phyloP scores from a whole-genome alignment of 108 stramenopile species.

The Cyclotella kingstonii region DNA sequence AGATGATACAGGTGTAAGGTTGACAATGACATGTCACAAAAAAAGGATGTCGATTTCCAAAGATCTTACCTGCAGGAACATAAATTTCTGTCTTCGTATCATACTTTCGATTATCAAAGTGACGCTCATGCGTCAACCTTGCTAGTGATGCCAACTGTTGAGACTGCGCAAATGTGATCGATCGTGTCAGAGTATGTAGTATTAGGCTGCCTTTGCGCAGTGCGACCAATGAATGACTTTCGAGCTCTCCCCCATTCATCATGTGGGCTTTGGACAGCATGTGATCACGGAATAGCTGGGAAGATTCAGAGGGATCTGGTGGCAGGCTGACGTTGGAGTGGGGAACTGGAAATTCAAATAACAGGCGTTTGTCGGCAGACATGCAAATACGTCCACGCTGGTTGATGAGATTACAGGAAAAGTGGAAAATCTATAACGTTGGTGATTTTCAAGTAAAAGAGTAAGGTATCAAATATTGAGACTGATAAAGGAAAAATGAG shows the following conservation, averaged over 20 bases:
- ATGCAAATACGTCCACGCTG: constrained; percentile 81
- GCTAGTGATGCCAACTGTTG: constrained; percentile 80
- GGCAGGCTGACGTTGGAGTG: constrained; percentile 49
- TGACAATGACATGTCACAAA: neutral
- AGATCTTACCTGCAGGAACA: constrained; percentile 50
- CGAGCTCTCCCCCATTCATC: constrained; percentile 44
- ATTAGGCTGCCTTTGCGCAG: constrained; percentile 71
- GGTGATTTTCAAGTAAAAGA: neutral
- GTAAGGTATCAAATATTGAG: too few relatives aligned
- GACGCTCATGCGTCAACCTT: constrained; percentile 78
- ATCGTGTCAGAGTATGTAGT: constrained; percentile 59
- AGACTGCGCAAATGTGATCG: constrained; percentile 66
- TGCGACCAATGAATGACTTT: constrained; percentile 62
- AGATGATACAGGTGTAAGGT: neutral
- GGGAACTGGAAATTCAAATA: constrained; percentile 80
- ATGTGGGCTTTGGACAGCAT: constrained; percentile 65
- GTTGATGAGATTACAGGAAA: constrained; percentile 78
- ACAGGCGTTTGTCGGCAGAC: constrained; percentile 80
- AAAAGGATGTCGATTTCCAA: neutral
- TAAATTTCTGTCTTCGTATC: constrained; percentile 60
- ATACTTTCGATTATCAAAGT: constrained; percentile 76
- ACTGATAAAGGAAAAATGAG: too few relatives aligned
- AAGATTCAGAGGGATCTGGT: constrained; percentile 18
- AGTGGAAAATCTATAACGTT: constrained; percentile 49
- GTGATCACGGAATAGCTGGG: constrained; percentile 72